Conservation (phyloP, 805 yeast species). For the Lipomyces oligophaga region DNA sequence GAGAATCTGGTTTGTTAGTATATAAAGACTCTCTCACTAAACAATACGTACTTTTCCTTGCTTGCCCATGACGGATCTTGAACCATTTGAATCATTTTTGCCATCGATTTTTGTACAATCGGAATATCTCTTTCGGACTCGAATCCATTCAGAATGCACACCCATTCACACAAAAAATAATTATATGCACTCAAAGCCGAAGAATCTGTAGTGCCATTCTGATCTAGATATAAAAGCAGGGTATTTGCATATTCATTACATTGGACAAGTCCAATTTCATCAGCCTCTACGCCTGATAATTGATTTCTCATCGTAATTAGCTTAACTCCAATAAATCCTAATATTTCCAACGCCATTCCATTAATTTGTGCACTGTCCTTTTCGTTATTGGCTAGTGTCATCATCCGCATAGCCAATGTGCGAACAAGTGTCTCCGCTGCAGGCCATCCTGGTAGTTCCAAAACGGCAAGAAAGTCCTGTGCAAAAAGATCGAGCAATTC, state of each 20-base stretch:
- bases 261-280: constrained; percentile 4
- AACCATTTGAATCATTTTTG: constrained; percentile 7
- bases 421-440: constrained; percentile 50
- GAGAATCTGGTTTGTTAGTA: constrained; percentile 4
- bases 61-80: constrained; percentile 16
- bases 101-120: background rate
- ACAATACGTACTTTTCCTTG: constrained; percentile 13
- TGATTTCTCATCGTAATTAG: constrained; percentile 33
- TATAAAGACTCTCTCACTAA: background rate
- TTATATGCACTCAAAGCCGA: constrained; percentile 17
- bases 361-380: constrained; percentile 44
- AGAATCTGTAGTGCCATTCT: constrained; percentile 12
- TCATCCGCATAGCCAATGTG: constrained; percentile 19
- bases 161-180: constrained; percentile 17
- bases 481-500: constrained; percentile 49
- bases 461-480: constrained; percentile 52
- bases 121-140: constrained; percentile 5
- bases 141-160: constrained; percentile 1
- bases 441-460: constrained; percentile 60
- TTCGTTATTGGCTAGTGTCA: constrained; percentile 36
- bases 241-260: background rate
- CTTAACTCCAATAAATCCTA: constrained; percentile 58
- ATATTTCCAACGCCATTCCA: constrained; percentile 52
- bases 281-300: background rate
- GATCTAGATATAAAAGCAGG: constrained; percentile 25